A percentile compares a stretch with the other conserved stretches of the same genome.
Conservation (phyloP, 2,329 filamentous ascomycete species). For the Aspergillus intermedius region DNA sequence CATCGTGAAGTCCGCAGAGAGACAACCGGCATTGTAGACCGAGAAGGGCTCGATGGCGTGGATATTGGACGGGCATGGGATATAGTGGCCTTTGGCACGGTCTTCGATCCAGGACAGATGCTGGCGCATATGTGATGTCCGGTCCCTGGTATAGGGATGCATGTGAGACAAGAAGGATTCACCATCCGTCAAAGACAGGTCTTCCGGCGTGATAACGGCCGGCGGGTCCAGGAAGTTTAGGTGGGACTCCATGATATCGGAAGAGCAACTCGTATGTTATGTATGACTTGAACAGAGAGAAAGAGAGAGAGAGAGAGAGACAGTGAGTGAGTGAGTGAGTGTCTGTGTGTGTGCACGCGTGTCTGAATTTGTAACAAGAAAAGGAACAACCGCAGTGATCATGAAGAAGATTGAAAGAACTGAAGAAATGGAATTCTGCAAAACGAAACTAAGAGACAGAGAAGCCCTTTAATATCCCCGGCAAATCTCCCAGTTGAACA, state of each 20-base stretch:
- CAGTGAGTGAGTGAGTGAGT: no score
- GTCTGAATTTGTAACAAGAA: no score
- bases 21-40: neutral
- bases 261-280: no score
- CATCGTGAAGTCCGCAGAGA: neutral
- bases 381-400: no score
- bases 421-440: no score
- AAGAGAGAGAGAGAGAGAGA: no score
- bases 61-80: neutral
- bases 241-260: neutral
- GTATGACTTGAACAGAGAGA: no score
- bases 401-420: no score
- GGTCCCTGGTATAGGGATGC: neutral
- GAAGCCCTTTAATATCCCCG: no score
- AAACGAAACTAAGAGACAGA: no score
- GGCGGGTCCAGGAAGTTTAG: neutral
- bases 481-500: no score
- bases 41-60: neutral
- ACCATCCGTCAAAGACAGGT: conserved; percentile 3
- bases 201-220: neutral
- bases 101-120: conserved; percentile 1
- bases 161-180: conserved; percentile 4
- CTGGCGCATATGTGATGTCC: neutral
- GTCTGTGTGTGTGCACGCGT: no score
- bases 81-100: neutral